Conservation (phyloP, 441 rosid species). For the Euphorbia corollata region DNA sequence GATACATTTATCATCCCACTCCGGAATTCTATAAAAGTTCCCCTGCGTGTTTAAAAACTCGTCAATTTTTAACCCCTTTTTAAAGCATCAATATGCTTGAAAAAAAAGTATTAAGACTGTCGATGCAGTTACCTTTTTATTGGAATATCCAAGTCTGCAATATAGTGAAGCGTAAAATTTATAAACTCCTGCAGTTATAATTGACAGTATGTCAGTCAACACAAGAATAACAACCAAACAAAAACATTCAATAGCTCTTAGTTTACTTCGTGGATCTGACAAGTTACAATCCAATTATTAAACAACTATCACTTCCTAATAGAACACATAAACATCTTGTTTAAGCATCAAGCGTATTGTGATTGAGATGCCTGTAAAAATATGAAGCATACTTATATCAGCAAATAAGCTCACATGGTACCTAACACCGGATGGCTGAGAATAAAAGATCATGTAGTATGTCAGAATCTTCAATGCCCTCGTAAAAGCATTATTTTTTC, state of each 20-base stretch:
- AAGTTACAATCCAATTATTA: not conserved
- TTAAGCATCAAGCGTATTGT: not conserved
- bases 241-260: not conserved
- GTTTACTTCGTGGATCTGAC: slow-evolving; percentile 7
- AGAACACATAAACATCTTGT: not conserved
- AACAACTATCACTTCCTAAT: not conserved
- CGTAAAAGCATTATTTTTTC: slow-evolving; percentile 2
- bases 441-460: not conserved
- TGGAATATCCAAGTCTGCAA: slow-evolving; percentile 97
- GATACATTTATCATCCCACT: slow-evolving; percentile 97
- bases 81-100: slow-evolving; percentile 6
- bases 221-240: slow-evolving; percentile 5
- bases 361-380: not conserved
- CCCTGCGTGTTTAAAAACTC: slow-evolving; percentile 37
- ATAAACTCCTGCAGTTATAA: slow-evolving; percentile 66
- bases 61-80: not conserved
- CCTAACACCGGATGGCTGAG: not conserved
- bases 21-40: slow-evolving; percentile 94
- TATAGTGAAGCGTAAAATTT: slow-evolving; percentile 74
- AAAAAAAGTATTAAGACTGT: slow-evolving; percentile 7
- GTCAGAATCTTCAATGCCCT: not conserved
- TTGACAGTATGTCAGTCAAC: slow-evolving; percentile 19
- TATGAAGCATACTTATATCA: not conserved
- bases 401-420: not conserved
- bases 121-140: slow-evolving; percentile 60